A percentile compares a stretch with the other conserved stretches of the same genome.
phyloP scores from a whole-genome alignment of 495 filamentous ascomycete genomes.

The Pyronema domesticum region DNA sequence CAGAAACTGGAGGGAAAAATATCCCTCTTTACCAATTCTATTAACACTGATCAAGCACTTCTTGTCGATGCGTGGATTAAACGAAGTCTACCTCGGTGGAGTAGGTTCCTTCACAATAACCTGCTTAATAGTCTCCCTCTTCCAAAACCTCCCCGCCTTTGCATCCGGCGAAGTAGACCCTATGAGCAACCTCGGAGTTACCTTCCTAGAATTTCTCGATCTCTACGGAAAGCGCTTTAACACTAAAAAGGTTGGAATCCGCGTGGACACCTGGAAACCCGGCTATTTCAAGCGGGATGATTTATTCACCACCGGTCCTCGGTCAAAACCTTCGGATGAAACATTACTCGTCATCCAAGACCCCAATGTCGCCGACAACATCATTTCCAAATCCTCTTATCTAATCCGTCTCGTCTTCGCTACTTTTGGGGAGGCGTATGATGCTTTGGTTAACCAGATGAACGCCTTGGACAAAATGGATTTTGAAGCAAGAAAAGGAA shows the following conservation, averaged over 20 bases:
- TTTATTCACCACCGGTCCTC: constrained; percentile 11
- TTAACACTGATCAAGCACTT: constrained; percentile 85
- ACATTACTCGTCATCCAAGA: constrained; percentile 62
- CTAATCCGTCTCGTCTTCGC: constrained; percentile 43
- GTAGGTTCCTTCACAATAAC: constrained; percentile 89
- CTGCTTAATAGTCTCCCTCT: constrained; percentile 73
- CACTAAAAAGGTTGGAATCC: constrained; percentile 45
- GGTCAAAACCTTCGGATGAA: constrained; percentile 9
- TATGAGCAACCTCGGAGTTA: constrained; percentile 50
- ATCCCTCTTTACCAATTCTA: constrained; percentile 65
- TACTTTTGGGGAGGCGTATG: constrained; percentile 46
- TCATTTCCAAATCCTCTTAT: constrained; percentile 66
- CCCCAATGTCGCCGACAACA: constrained; percentile 65
- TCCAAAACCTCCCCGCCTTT: constrained; percentile 57
- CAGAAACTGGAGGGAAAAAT: constrained; percentile 53
- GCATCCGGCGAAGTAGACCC: constrained; percentile 38
- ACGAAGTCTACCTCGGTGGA: constrained; percentile 77
- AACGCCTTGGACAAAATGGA: constrained; percentile 20
- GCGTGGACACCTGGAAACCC: constrained; percentile 52
- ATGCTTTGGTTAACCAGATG: constrained; percentile 41
- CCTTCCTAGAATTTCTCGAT: constrained; percentile 71
- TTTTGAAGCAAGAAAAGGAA: constrained; percentile 16
- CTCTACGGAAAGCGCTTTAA: constrained; percentile 73
- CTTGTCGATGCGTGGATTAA: constrained; percentile 67
- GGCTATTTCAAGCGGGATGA: constrained; percentile 38